A percentile compares a stretch with the other conserved stretches of the same genome.
phyloP scores from a whole-genome alignment of 192 early-diverging fungal genomes.

The Paraglomus occultum region DNA sequence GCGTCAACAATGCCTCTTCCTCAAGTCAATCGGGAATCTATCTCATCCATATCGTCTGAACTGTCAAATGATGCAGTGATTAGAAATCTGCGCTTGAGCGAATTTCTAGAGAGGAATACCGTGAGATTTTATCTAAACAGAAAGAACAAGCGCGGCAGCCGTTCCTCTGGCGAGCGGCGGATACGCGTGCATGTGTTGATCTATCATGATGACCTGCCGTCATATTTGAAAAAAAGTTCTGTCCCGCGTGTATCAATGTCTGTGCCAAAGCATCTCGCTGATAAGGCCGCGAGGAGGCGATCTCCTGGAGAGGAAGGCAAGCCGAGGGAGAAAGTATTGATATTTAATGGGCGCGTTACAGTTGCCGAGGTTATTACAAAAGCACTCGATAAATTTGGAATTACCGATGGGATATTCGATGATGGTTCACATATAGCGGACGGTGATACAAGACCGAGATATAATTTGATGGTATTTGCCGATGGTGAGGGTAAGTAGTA shows the following conservation, averaged over 20 bases:
- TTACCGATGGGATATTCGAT: conserved; percentile 45
- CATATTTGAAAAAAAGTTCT: conserved; percentile 4
- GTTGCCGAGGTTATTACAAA: conserved; percentile 46
- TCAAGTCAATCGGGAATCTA: conserved; percentile 42
- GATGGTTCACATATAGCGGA: conserved; percentile 30
- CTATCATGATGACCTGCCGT: conserved; percentile 25
- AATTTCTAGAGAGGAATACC: conserved; percentile 1
- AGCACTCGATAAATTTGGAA: conserved; percentile 50
- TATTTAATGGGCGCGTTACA: conserved; percentile 23
- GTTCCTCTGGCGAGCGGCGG: conserved; percentile 8
- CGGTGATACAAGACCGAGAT: conserved; percentile 24
- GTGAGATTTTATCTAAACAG: conserved; percentile 24
- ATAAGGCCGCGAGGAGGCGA: conserved; percentile 27
- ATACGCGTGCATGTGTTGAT: conserved; percentile 23
- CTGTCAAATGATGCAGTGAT: conserved; percentile 33
- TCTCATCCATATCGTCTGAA: conserved; percentile 43
- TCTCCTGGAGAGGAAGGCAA: conserved; percentile 27
- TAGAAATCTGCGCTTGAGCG: neutral
- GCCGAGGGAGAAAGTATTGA: conserved; percentile 20
- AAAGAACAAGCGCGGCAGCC: conserved; percentile 12
- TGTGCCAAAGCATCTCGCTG: conserved; percentile 29
- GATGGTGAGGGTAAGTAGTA: conserved; percentile 23
- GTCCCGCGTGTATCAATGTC: conserved; percentile 23
- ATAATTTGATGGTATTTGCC: conserved; percentile 12
- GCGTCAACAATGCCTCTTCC: conserved; percentile 52